Evolutionary conservation across 768 basidiomycete genomes (phyloP), one percentile per base, ranked within the genome.

Genomic region (Kwoniella dejecticola): DNA sequence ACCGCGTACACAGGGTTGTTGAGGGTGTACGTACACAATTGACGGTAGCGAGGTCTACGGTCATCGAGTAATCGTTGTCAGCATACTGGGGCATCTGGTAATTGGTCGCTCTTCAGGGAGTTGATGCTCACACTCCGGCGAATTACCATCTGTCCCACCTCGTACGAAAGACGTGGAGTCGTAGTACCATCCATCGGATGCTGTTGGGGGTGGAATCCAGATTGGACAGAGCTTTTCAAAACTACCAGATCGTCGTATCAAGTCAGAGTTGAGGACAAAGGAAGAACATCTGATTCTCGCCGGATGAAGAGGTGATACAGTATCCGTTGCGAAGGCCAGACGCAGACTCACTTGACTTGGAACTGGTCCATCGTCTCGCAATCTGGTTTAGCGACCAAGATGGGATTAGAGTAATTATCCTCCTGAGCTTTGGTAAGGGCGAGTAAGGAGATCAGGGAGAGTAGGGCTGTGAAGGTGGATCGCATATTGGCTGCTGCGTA

Each of bases 101-200:
- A n/a, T n/a, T n/a, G n/a, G 24, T 24, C 27, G 11, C 26, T n/a
- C 19, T n/a, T 44, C 10, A 11, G 10, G 10, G 29, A 30, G n/a
- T 1, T 30, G 19, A 5, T 23, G 40, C 52, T 54, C 26, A 54
- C 52, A 54, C n/a, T 54, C 52, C 17, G 52, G 40, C 10, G 52
- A 54, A 30, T 54, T 54, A n/a, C 52, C 52, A n/a, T 54, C 52
- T 17, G 52, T 26, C 8, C 52, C 52, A 17, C 52, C 52, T 23
- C 52, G 41, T 23, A 42, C n/a, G 24, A 54, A 54, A 42, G 40
- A 24, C 5, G 52, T 44, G 5, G 38, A 42, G 29, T 54, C 40
- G 52, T 54, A 54, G 40, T 54, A 54, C 13, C 38, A 54, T 17
- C 52, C 52, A 42, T 54, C 52, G 4, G 40, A 42, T 8, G 29